Conservation (phyloP, 495 filamentous ascomycete species). For the Penicillium riverlandense region DNA sequence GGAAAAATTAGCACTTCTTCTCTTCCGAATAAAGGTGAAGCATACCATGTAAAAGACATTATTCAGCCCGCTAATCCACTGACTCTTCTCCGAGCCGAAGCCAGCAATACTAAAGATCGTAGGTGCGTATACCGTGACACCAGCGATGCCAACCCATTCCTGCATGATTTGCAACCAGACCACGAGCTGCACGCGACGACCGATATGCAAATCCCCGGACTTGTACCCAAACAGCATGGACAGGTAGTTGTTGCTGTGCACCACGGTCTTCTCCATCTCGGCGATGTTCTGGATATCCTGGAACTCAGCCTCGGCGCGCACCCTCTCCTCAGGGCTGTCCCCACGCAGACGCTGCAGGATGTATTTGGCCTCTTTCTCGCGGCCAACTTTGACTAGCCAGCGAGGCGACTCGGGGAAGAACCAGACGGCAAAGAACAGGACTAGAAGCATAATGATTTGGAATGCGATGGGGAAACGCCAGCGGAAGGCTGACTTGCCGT, state of each 20-base stretch:
- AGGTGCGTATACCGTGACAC: constrained; percentile 60
- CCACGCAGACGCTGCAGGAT: constrained; percentile 57
- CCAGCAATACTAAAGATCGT: constrained; percentile 65
- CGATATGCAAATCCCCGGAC: constrained; percentile 57
- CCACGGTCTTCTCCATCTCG: constrained; percentile 47
- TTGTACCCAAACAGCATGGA: constrained; percentile 59
- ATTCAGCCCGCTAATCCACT: constrained; percentile 65
- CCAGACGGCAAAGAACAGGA: constrained; percentile 43
- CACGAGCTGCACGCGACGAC: constrained; percentile 58
- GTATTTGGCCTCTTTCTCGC: constrained; percentile 54
- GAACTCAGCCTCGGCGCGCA: constrained; percentile 54
- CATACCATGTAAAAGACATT: constrained; percentile 55
- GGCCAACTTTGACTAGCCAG: constrained; percentile 57
- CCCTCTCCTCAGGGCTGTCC: constrained; percentile 42
- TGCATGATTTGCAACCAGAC: constrained; percentile 70
- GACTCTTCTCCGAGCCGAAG: constrained; percentile 49
- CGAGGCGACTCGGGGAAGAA: constrained; percentile 61
- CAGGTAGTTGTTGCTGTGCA: constrained; percentile 47
- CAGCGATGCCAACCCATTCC: constrained; percentile 68
- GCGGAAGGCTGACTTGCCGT: constrained; percentile 46
- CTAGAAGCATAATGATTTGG: constrained; percentile 58
- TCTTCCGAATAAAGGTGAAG: background rate
- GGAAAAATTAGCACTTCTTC: background rate
- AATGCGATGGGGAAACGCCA: constrained; percentile 70
- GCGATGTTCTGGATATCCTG: constrained; percentile 54